These are phyloP conservation scores for Macroventuria anomochaeta DNA, from an alignment of 2,329 filamentous ascomycete genomes.

Conservation along the genomic window DNA sequence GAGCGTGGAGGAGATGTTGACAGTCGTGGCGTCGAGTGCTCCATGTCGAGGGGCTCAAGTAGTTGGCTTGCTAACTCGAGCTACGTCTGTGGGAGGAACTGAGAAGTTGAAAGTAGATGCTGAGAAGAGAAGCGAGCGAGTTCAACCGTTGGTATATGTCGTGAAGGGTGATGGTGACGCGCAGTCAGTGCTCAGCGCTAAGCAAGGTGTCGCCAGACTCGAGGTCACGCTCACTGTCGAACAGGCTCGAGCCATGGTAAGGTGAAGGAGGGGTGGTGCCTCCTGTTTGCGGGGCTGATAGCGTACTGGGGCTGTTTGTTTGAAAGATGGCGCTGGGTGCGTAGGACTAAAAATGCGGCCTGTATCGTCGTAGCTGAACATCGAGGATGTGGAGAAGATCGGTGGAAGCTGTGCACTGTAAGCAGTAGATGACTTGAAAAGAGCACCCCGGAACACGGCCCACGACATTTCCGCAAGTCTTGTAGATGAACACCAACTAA, in stretches of 20 bases:
- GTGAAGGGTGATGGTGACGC: slow-evolving; percentile 1
- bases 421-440: neutral
- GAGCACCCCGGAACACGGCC: neutral
- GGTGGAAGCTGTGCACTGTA: neutral
- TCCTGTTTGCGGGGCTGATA: neutral
- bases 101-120: neutral
- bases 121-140: neutral
- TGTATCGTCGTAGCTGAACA: neutral
- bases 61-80: neutral
- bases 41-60: slow-evolving; percentile 3
- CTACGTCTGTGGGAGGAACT: neutral
- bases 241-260: neutral
- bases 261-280: neutral
- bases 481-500: slow-evolving; percentile 23
- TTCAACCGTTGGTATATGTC: neutral
- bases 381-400: neutral
- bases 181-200: neutral
- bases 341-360: neutral
- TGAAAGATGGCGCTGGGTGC: neutral
- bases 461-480: neutral
- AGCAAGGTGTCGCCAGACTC: neutral
- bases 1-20: slow-evolving; percentile 17
- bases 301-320: neutral
- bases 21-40: neutral
- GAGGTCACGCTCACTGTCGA: neutral